Evolutionary conservation across 768 basidiomycete species (phyloP).

Genomic region (Mycena epipterygia): DNA sequence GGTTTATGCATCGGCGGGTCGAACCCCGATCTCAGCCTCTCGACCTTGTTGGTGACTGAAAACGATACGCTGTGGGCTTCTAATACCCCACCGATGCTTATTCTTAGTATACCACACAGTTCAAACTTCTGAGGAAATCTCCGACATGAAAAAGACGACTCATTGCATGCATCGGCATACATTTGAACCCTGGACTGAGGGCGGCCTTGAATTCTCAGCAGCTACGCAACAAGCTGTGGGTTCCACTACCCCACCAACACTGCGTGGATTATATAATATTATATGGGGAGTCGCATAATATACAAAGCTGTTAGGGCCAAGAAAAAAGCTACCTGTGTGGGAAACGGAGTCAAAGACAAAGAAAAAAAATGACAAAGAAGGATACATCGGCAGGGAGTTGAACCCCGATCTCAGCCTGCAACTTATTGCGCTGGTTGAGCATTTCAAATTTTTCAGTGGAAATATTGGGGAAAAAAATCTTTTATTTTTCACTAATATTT

Average conservation of each 20-base stretch:
- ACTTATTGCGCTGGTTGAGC: too few relatives aligned
- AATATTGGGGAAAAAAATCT: too few relatives aligned
- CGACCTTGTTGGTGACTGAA: not conserved
- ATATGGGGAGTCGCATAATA: too few relatives aligned
- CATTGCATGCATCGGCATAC: not conserved
- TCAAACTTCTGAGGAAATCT: not conserved
- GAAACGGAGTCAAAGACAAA: not conserved
- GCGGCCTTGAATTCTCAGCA: not conserved
- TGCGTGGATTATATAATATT: too few relatives aligned
- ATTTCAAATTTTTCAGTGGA: too few relatives aligned
- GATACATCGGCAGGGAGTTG: not conserved
- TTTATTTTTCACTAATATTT: too few relatives aligned
- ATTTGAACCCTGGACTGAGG: not conserved
- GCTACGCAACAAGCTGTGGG: not conserved
- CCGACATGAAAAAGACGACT: not conserved
- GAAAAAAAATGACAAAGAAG: not conserved
- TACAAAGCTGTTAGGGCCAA: too few relatives aligned
- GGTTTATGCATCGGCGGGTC: not conserved
- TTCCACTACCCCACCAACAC: not conserved
- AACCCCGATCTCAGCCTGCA: not conserved
- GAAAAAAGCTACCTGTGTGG: too few relatives aligned
- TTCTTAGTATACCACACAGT: not conserved
- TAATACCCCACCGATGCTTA: not conserved
- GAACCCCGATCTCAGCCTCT: not conserved
- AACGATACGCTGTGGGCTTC: not conserved